These are phyloP conservation scores for Pestalotiopsis sp. DNA, from an alignment of 2,329 filamentous ascomycete genomes.

Conservation along the genomic window DNA sequence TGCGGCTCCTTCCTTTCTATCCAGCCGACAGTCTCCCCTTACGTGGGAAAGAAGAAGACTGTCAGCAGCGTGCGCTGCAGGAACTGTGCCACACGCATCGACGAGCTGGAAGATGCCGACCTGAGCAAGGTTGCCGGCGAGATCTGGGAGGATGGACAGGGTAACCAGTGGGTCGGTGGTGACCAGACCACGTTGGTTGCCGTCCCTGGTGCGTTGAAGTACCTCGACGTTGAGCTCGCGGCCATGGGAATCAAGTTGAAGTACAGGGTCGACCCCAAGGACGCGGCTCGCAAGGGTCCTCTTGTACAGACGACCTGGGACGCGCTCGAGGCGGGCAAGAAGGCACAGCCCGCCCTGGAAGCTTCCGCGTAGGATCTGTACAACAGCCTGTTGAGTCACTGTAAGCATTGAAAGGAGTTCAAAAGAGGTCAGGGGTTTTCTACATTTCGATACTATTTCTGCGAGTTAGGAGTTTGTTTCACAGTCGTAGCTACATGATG, in stretches of 20 bases:
- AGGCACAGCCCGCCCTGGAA: constrained; percentile 23
- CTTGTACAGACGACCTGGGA: constrained; percentile 40
- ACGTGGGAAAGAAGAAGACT: constrained; percentile 64
- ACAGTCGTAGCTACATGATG: background rate
- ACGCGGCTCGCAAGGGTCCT: constrained; percentile 59
- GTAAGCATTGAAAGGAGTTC: constrained; percentile 8
- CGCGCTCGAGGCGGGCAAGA: constrained; percentile 28
- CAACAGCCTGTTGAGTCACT: background rate
- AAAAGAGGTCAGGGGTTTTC: background rate
- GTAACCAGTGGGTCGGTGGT: constrained; percentile 82
- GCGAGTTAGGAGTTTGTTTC: background rate
- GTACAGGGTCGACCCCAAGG: constrained; percentile 69
- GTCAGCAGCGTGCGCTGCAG: constrained; percentile 76
- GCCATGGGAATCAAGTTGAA: constrained; percentile 97
- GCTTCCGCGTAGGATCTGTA: constrained; percentile 17
- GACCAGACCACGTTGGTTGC: constrained; percentile 90
- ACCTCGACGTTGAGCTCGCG: constrained; percentile 90
- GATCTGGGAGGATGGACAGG: constrained; percentile 91
- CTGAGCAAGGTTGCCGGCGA: constrained; percentile 64
- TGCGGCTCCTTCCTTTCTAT: constrained; percentile 92
- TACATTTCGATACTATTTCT: background rate
- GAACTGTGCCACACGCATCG: constrained; percentile 68
- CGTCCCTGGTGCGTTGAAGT: constrained; percentile 90
- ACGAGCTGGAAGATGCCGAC: constrained; percentile 59
- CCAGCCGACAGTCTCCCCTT: constrained; percentile 74